Percentiles rank a stretch among this genome's conserved stretches.
These are phyloP conservation scores for Zangia roseola DNA, from an alignment of 768 basidiomycete species.

Conservation along the genomic window DNA sequence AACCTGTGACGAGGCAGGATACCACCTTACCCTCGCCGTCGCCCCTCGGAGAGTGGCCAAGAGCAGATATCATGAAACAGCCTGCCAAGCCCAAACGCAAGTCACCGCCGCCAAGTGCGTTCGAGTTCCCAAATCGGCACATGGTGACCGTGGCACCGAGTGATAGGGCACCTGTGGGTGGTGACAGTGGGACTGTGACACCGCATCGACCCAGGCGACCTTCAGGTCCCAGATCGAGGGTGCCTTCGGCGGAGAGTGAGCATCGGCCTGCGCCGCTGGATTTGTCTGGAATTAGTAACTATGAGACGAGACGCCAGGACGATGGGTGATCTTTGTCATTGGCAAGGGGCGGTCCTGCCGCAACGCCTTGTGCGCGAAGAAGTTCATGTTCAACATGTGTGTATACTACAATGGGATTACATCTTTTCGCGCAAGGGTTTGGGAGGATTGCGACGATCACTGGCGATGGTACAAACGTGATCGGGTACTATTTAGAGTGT, in stretches of 20 bases:
- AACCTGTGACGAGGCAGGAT: slow-evolving; percentile 8
- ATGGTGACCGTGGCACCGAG: neutral
- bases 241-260: slow-evolving; percentile 20
- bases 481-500: neutral
- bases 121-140: slow-evolving; percentile 21
- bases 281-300: slow-evolving; percentile 14
- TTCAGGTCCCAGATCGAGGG: slow-evolving; percentile 30
- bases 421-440: slow-evolving; percentile 9
- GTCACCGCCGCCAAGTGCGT: slow-evolving; percentile 17
- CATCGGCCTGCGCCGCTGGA: slow-evolving; percentile 21
- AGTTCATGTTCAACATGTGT: neutral
- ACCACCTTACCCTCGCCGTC: slow-evolving; percentile 35
- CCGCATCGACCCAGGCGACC: slow-evolving; percentile 31
- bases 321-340: neutral
- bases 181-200: neutral
- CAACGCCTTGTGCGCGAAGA: slow-evolving; percentile 8
- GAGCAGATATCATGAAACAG: slow-evolving; percentile 35
- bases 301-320: neutral
- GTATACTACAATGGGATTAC: neutral
- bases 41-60: slow-evolving; percentile 57
- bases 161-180: slow-evolving; percentile 1
- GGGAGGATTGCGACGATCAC: slow-evolving; percentile 15
- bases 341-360: slow-evolving; percentile 11
- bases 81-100: slow-evolving; percentile 19
- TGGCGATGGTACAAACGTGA: neutral